Base-by-base conservation (phyloP, 345 rosid genomes). In the Theobroma cacao region DNA sequence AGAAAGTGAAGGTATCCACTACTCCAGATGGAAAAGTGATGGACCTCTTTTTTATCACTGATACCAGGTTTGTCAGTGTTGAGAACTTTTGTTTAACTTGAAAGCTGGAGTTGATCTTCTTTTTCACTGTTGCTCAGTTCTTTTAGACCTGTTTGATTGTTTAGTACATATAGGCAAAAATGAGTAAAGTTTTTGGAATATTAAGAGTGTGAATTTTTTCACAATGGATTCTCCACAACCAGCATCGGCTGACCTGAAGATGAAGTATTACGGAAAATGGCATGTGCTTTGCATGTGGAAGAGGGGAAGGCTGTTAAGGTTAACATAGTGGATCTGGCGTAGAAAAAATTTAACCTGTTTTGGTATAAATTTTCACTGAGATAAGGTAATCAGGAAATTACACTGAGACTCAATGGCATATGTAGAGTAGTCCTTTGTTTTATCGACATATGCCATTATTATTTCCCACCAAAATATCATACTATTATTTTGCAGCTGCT, bases 21-120 rank as follows among this genome's bases (percentile, higher is more conserved):
- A 76, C 92, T 62, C 95, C 93, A 7, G 95, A 91, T 80, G 95
- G 92, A 59, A 86, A 85, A 79, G 91, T 91, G 33, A 85, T 90
- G 89, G 92, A 90, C 82, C 93, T 91, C 82, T 85, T 91, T 76
- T 91, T 85, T 72, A 59, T 91, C 55, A 90, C 95, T 1, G 95
- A 91, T 86, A 83, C 90, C 63, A 90, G 93, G 95, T 91, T 79
- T 80, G 84, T 22, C n/a, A 34, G 78, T 78, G 74, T 75, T 40
- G 77, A 30, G 53, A 53, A 40, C 64, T 36, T 43, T 55, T 30
- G 76, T 73, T 68, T 68, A 64, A 60, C 68, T 47, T 50, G 45
- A 31, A 14, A 65, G 48, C 33, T 58, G 5, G 34, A 50, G 38
- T 68, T 17, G n/a, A 1, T 20, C 61, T 26, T 59, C 12, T 31